Conservation (phyloP, 1,284 basidiomycete species). For the Coniferiporia weirii region DNA sequence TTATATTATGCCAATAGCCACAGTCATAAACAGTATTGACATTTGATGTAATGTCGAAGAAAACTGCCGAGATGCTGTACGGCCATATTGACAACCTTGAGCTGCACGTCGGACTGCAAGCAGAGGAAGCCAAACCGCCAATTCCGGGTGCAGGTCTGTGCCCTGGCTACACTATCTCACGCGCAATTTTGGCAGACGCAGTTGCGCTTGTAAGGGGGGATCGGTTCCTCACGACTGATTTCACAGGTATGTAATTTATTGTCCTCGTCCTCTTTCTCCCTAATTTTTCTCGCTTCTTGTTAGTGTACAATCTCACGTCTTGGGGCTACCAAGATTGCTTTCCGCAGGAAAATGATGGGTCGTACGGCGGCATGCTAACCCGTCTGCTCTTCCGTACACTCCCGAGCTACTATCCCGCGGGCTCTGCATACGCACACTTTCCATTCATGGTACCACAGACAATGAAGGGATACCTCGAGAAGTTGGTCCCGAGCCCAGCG, state of each 20-base stretch:
- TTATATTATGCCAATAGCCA: too few relatives aligned
- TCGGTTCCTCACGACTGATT: constrained; percentile 75
- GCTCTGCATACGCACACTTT: constrained; percentile 59
- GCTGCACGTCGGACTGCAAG: constrained; percentile 72
- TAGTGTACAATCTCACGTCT: constrained; percentile 66
- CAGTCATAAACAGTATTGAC: too few relatives aligned
- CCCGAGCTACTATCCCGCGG: constrained; percentile 58
- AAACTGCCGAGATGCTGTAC: constrained; percentile 64
- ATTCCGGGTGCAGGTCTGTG: constrained; percentile 77
- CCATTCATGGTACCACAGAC: constrained; percentile 53
- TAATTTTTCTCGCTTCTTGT: constrained; percentile 6
- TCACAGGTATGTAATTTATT: constrained; percentile 40
- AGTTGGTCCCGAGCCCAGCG: constrained; percentile 27
- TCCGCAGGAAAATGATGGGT: constrained; percentile 57
- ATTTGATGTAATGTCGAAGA: constrained; percentile 30
- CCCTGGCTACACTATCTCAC: constrained; percentile 83
- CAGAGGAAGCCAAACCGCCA: constrained; percentile 67
- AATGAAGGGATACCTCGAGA: constrained; percentile 35
- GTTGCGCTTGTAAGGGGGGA: constrained; percentile 58
- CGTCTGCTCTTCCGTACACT: constrained; percentile 67
- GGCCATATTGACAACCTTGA: constrained; percentile 73
- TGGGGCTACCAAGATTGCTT: constrained; percentile 76
- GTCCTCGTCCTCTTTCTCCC: not conserved
- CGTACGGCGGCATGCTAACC: constrained; percentile 68
- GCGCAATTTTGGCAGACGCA: constrained; percentile 81